A percentile compares a stretch with the other conserved stretches of the same genome.
phyloP scores from a whole-genome alignment of 768 basidiomycete species.

The Suillus cothurnatus region DNA sequence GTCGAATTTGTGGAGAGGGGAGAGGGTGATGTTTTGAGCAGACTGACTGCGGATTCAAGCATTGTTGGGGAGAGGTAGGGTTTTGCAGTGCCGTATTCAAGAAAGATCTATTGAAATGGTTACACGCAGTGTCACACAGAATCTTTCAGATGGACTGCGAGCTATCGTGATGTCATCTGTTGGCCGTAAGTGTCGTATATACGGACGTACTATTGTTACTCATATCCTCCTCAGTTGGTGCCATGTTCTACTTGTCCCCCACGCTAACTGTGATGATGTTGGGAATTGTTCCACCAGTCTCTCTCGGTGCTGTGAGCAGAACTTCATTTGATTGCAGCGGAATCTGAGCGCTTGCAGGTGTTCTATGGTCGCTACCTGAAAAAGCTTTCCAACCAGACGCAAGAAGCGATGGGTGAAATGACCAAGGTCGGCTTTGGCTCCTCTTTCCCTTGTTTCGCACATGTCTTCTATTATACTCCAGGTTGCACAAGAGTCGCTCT shows the following conservation, averaged over 20 bases:
- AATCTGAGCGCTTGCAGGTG: slow-evolving; percentile 53
- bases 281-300: slow-evolving; percentile 85
- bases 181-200: slow-evolving; percentile 61
- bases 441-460: neutral
- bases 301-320: slow-evolving; percentile 71
- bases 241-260: slow-evolving; percentile 93
- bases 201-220: neutral
- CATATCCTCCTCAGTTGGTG: slow-evolving; percentile 63
- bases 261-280: slow-evolving; percentile 92
- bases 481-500: slow-evolving; percentile 89
- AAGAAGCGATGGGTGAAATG: slow-evolving; percentile 96
- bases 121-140: slow-evolving; percentile 67
- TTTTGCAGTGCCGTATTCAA: neutral
- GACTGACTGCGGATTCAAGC: slow-evolving; percentile 87
- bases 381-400: slow-evolving; percentile 86
- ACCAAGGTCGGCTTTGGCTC: slow-evolving; percentile 52
- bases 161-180: slow-evolving; percentile 93
- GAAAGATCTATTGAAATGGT: slow-evolving; percentile 5
- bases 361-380: slow-evolving; percentile 96
- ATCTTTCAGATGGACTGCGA: slow-evolving; percentile 78
- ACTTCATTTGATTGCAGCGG: slow-evolving; percentile 8
- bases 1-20: slow-evolving; percentile 92
- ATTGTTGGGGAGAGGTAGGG: slow-evolving; percentile 90
- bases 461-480: slow-evolving; percentile 26
- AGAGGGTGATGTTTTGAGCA: slow-evolving; percentile 91